Evolutionary conservation across 495 filamentous ascomycete species (phyloP), one percentile per base, ranked within the genome.

Genomic region (Tuber brumale): DNA sequence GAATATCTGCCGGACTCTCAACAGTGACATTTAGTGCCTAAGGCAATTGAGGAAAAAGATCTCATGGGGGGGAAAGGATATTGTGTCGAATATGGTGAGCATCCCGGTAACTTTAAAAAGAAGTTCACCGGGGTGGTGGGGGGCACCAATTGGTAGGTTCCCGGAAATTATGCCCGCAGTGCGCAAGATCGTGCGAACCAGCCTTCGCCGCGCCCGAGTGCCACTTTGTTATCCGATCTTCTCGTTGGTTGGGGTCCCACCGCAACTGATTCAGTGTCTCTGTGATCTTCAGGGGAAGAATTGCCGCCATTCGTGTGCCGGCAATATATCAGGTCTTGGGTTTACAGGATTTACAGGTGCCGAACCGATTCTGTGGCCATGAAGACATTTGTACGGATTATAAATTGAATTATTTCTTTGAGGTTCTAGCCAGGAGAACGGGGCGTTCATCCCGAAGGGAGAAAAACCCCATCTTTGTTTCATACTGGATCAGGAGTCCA

Each of bases 251-350:
- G 57, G 31, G 57, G 27, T 5, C 14, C 27, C 12, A 7, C 14
- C 14, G 31, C 4, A 14, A 35, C 14, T 35, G 27, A 18, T 66
- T 35, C 27, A 18, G 57, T 66, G 16, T 66, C 27, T 14, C 57
- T 66, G 27, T 66, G 57, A 66, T 66, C 57, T 66, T 66, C 57
- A 66, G 57, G 57, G 27, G 57, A 66, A 35, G 57, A 66, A 66
- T 66, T 66, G 57, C 57, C 57, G 31, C 27, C n/a, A 66, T 66
- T 35, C 27, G 57, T 66, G 57, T 4, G 5, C 37, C 37, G 37
- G 37, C 35, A 2, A 66, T 66, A 66, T 35, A 66, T 66, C 57
- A 66, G 57, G 57, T 66, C 57, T 66, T 66, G 57, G 27, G 27
- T 66, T 66, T 66, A 35, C 57, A 2, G 57, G 27, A 66, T 66